Base-by-base conservation (phyloP, 176 grass and related monocot species). In the Canna indica region DNA sequence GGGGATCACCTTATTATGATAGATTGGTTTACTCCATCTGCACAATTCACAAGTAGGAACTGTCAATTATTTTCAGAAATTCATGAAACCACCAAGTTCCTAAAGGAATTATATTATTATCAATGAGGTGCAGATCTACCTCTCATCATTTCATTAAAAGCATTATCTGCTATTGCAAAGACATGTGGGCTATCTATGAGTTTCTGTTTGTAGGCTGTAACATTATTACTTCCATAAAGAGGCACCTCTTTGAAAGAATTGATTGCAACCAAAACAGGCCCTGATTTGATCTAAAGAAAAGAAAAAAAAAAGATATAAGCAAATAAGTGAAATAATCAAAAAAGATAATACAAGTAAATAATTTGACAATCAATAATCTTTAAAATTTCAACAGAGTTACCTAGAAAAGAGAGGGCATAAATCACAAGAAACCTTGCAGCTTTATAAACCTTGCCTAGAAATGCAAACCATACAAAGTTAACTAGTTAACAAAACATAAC, bases 21-120 rank as follows among this genome's bases (percentile, higher is more conserved):
- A 58, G 94, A 99, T 69, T 99, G 94, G 70, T 93, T 93, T 53
- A 99, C 89, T 84, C 92, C 94, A 80, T 99, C 94, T 99, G 94
- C 68, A 90, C 34, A 38, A 66, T 3, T 13, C 35, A n/a, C 34
- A 66, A 12, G 16, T 3, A 66, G 34, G 63, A 39, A n/a, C n/a
- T n/a, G n/a, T 38, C 63, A 38, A 66, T 25, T 39, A 38, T n/a
- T n/a, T 4, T 66, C 32, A 66, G 20, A 66, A 66, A 77, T 83
- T 74, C 32, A 68, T 81, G 60, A 24, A 69, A 76, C 26, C 30
- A 82, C 71, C 7, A 26, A 66, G 7, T 14, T 15, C 13, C 18
- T 25, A 66, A 39, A 25, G 18, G 20, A 25, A 41, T 20, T 38
- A 24, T 8, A 66, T 33, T n/a, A 32, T 69, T 74, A 42, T 78